phyloP scores from a whole-genome alignment of 2,329 filamentous ascomycete genomes.

The Dothiorella sarmentorum region DNA sequence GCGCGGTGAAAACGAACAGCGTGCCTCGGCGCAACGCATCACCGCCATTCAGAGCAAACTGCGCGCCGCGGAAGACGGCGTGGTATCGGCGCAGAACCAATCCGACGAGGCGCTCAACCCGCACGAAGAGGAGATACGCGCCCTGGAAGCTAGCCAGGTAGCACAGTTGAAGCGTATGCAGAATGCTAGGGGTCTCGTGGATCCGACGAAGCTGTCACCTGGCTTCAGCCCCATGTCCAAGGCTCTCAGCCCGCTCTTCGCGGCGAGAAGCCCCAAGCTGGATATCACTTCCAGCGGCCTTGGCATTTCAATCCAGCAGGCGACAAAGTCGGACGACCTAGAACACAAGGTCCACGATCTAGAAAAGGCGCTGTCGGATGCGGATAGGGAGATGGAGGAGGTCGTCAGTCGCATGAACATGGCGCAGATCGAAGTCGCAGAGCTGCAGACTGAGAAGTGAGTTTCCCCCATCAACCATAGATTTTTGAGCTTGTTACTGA shows the following conservation, averaged over 20 bases:
- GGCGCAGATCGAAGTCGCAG: constrained; percentile 78
- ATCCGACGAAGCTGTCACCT: constrained; percentile 23
- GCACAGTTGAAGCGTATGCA: constrained; percentile 73
- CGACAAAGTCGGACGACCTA: constrained; percentile 69
- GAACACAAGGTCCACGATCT: constrained; percentile 78
- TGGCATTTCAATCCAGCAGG: constrained; percentile 60
- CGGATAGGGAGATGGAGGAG: constrained; percentile 78
- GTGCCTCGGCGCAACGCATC: constrained; percentile 75
- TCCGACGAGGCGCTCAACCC: constrained; percentile 79
- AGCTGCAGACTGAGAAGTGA: constrained; percentile 66
- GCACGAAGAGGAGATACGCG: constrained; percentile 80
- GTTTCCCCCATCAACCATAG: constrained; percentile 16
- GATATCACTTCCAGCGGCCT: constrained; percentile 60
- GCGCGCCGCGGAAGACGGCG: constrained; percentile 75
- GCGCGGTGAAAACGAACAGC: constrained; percentile 80
- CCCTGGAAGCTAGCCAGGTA: constrained; percentile 73
- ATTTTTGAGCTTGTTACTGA: not conserved
- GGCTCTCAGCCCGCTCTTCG: constrained; percentile 61
- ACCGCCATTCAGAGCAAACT: constrained; percentile 78
- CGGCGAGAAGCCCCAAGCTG: constrained; percentile 56
- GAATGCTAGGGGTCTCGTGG: constrained; percentile 23
- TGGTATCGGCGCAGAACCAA: constrained; percentile 76
- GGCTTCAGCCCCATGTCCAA: constrained; percentile 53
- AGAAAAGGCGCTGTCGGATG: constrained; percentile 72
- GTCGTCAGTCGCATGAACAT: constrained; percentile 78